These are phyloP conservation scores for Penicillium sp. DNA, from an alignment of 2,329 filamentous ascomycete species.

Conservation along the genomic window DNA sequence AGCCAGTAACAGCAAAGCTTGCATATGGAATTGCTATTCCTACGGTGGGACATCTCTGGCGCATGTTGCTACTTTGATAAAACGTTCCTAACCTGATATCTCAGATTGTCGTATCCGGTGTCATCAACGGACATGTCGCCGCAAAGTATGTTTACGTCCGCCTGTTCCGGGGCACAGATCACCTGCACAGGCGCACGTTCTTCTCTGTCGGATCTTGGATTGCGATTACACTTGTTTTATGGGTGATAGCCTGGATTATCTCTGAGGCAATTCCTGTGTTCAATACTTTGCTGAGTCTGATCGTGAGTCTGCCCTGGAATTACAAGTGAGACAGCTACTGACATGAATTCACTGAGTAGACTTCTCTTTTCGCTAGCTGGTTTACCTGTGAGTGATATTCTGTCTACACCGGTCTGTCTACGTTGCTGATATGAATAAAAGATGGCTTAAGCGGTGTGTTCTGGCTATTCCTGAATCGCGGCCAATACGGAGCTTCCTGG, in stretches of 20 bases:
- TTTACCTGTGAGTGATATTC: conserved; percentile 49
- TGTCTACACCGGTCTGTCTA: accelerated
- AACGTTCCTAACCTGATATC: neutral
- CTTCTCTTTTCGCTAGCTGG: conserved; percentile 62
- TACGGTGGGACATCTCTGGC: conserved; percentile 39
- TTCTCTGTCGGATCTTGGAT: conserved; percentile 57
- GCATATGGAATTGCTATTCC: conserved; percentile 66
- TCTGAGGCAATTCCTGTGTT: conserved; percentile 68
- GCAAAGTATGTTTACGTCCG: conserved; percentile 64
- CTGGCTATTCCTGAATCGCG: conserved; percentile 15
- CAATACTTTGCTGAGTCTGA: conserved; percentile 60
- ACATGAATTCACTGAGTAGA: conserved; percentile 26
- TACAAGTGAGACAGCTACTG: neutral
- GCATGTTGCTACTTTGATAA: neutral
- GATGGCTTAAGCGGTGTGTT: conserved; percentile 16
- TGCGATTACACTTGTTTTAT: conserved; percentile 52
- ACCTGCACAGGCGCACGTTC: conserved; percentile 48
- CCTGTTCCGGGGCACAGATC: conserved; percentile 58
- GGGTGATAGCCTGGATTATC: conserved; percentile 63
- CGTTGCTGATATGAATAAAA: neutral
- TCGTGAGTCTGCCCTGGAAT: conserved; percentile 31
- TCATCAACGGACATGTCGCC: conserved; percentile 65
- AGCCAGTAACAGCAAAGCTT: conserved; percentile 55
- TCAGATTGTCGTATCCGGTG: conserved; percentile 63
- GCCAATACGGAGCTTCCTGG: conserved; percentile 7